A percentile compares a stretch with the other conserved stretches of the same genome.
Evolutionary conservation across 2,329 filamentous ascomycete species (phyloP).

Genomic region (Cryphonectria radicalis): DNA sequence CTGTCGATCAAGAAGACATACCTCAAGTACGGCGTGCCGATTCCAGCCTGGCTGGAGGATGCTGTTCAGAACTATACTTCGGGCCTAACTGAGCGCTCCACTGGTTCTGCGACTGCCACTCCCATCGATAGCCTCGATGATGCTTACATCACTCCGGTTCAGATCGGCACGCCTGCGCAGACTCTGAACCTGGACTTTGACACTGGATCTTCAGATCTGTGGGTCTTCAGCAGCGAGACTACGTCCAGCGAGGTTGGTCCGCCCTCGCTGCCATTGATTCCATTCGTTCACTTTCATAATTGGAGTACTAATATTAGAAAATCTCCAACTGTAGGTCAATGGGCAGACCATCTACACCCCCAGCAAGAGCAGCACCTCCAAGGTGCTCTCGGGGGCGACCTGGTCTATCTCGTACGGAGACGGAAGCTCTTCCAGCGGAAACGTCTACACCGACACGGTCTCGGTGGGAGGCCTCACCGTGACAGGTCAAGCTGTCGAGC

Average conservation of each 20-base stretch:
- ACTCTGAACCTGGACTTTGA: slow-evolving; percentile 50
- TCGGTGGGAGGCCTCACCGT: slow-evolving; percentile 44
- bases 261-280: background rate
- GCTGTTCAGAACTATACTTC: slow-evolving; percentile 23
- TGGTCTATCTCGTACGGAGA: slow-evolving; percentile 43
- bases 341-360: slow-evolving; percentile 40
- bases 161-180: slow-evolving; percentile 46
- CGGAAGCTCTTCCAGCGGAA: slow-evolving; percentile 38
- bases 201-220: slow-evolving; percentile 50
- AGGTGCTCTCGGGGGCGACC: slow-evolving; percentile 34
- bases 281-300: slow-evolving; percentile 26
- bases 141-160: slow-evolving; percentile 40
- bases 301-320: slow-evolving; percentile 28
- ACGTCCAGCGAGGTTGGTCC: slow-evolving; percentile 20
- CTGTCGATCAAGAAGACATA: slow-evolving; percentile 32
- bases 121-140: slow-evolving; percentile 35
- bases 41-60: slow-evolving; percentile 27
- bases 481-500: slow-evolving; percentile 47
- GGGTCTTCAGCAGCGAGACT: slow-evolving; percentile 42
- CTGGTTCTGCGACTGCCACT: slow-evolving; percentile 28
- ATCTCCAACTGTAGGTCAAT: slow-evolving; percentile 26
- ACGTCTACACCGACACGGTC: slow-evolving; percentile 40
- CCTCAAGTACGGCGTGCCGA: slow-evolving; percentile 30
- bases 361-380: slow-evolving; percentile 36
- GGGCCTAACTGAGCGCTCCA: slow-evolving; percentile 23